Base-by-base conservation (phyloP, 257 asterid species). In the Solanum megistacrolobum region DNA sequence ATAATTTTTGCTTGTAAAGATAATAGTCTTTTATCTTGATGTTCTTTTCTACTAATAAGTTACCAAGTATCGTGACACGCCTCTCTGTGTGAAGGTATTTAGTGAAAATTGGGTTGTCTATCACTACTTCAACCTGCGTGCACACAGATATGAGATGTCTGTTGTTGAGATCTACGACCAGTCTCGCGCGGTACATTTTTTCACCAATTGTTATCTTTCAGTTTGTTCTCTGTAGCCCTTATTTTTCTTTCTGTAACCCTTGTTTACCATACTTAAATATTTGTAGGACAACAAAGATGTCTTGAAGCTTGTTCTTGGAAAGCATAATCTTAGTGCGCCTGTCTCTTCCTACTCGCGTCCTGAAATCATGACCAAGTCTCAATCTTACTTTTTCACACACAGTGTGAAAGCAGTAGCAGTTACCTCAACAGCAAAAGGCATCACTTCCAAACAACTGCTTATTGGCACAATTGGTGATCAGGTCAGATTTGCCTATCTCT, bases 101-200 rank as follows among this genome's bases (percentile, higher is more conserved):
- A 93, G 99, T 71, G 99, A 97, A 97, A 96, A 97, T 91, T 97
- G 99, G 99, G 91, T 97, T 76, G 96, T 96, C 89, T 97, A 97
- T 92, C 99, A 97, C 94, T 97, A 94, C 95, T 96, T 97, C 92
- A 97, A 97, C 91, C 94, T 96, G 87, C 93, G 98, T 91, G 99
- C 99, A 85, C 99, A 96, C 89, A 94, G 99, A 90, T 95, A 93
- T 88, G 99, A 97, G 92, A 97, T 97, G 98, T 95, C 99, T 90
- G 99, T 97, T 88, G 93, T 96, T 89, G 99, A 97, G 92, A 95
- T 97, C 91, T 97, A 94, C 87, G 99, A 97, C 87, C 98, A 95
- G 92, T 96, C 99, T 89, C 98, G 99, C 74, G 98, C 97, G 95
- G 99, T 97, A 92, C 41, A 83, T 89, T 75, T 91, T 92, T 84